Percentiles rank a stretch among this genome's conserved stretches.
Evolutionary conservation across 768 basidiomycete genomes (phyloP).

Genomic region (Boletus rufocinnamomeus): DNA sequence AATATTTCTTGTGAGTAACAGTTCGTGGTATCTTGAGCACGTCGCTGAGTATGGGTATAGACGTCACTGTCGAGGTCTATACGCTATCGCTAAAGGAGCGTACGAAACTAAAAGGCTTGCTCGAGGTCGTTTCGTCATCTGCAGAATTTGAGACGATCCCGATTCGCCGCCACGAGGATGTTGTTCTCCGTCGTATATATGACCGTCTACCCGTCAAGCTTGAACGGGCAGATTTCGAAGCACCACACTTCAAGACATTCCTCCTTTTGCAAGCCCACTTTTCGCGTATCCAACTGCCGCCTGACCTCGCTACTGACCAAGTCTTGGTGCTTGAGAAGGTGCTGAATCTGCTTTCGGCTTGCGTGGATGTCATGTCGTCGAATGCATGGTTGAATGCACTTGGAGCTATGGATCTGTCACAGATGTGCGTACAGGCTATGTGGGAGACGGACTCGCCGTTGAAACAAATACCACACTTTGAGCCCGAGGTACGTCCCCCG

Average conservation of each 20-base stretch:
- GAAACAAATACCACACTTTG: constrained; percentile 97
- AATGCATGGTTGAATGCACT: constrained; percentile 94
- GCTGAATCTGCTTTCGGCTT: constrained; percentile 87
- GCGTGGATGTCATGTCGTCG: constrained; percentile 97
- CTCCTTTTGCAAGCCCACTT: constrained; percentile 96
- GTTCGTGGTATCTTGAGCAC: neutral
- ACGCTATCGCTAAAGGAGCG: constrained; percentile 92
- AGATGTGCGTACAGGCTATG: constrained; percentile 98
- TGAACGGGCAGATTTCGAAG: constrained; percentile 79
- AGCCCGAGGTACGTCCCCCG: constrained; percentile 61
- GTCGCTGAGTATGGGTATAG: constrained; percentile 39
- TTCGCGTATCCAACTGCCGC: constrained; percentile 86
- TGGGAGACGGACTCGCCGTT: constrained; percentile 97
- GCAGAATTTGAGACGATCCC: constrained; percentile 95
- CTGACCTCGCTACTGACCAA: constrained; percentile 94
- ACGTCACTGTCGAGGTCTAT: constrained; percentile 97
- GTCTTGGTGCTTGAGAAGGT: constrained; percentile 85
- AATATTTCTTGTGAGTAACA: constrained; percentile 79
- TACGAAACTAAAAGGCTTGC: constrained; percentile 93
- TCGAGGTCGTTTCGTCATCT: constrained; percentile 96
- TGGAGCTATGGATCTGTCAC: constrained; percentile 96
- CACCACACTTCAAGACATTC: constrained; percentile 98
- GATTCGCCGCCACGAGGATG: constrained; percentile 91
- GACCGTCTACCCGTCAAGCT: constrained; percentile 97
- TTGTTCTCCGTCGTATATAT: constrained; percentile 83